Evolutionary conservation across 2,329 filamentous ascomycete genomes (phyloP).

Genomic region (Neonectria faginata): DNA sequence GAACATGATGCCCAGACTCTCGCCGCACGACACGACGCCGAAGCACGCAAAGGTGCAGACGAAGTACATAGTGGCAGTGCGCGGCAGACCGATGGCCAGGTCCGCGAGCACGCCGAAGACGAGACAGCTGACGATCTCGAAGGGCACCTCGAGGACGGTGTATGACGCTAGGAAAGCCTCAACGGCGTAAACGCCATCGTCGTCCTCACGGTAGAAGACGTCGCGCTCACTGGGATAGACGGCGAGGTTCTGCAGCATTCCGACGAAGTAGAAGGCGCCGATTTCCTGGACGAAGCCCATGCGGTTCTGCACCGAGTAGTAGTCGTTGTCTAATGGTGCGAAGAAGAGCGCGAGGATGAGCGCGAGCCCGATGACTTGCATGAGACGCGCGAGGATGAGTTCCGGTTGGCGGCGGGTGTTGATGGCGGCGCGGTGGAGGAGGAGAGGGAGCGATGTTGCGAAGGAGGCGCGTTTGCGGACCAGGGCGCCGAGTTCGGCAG

Average conservation of each 20-base stretch:
- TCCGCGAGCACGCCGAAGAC: conserved; percentile 74
- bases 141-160: conserved; percentile 76
- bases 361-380: conserved; percentile 74
- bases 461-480: conserved; percentile 73
- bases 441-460: conserved; percentile 71
- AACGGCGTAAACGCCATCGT: conserved; percentile 77
- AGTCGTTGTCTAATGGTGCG: conserved; percentile 76
- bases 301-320: conserved; percentile 77
- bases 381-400: conserved; percentile 72
- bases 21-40: conserved; percentile 78
- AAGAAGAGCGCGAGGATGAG: conserved; percentile 77
- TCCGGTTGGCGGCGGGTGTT: conserved; percentile 76
- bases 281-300: conserved; percentile 81
- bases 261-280: conserved; percentile 77
- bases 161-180: conserved; percentile 79
- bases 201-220: conserved; percentile 82
- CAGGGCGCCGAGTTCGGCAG: conserved; percentile 78
- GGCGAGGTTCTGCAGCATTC: conserved; percentile 83
- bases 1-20: conserved; percentile 83
- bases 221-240: conserved; percentile 79
- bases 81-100: conserved; percentile 73
- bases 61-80: conserved; percentile 74
- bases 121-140: conserved; percentile 74
- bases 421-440: conserved; percentile 74
- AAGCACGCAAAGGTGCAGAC: conserved; percentile 76